Conservation (phyloP, 176 grass and related monocot genomes). For the Eragrostis nindensis region DNA sequence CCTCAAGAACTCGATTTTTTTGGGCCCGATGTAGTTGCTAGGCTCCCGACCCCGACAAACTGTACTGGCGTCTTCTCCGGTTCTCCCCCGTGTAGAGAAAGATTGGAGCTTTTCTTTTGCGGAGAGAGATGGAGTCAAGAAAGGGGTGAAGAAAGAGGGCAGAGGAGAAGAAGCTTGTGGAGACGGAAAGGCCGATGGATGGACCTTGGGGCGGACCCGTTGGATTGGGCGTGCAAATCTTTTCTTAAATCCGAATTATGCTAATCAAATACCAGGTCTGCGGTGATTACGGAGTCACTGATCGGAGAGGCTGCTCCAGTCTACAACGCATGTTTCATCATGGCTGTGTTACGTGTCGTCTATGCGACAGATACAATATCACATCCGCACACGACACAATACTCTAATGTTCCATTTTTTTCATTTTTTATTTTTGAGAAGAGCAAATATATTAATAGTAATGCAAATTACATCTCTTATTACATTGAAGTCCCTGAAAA, state of each 20-base stretch:
- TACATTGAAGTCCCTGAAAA: too few species aligned
- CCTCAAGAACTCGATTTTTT: slow-evolving; percentile 18
- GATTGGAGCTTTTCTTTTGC: background rate
- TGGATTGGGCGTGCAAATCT: slow-evolving; percentile 15
- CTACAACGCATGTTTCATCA: too few species aligned
- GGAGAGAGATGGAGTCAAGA: background rate
- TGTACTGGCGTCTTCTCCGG: background rate
- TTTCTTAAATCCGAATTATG: background rate
- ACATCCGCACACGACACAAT: too few species aligned
- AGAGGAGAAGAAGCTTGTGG: slow-evolving; percentile 40
- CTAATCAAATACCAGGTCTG: background rate
- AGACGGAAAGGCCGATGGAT: slow-evolving; percentile 36
- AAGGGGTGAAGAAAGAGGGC: background rate
- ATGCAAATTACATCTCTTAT: too few species aligned
- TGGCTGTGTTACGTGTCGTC: too few species aligned
- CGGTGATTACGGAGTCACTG: background rate
- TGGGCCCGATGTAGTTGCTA: background rate
- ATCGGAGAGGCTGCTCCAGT: too few species aligned
- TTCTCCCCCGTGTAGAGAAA: slow-evolving; percentile 24
- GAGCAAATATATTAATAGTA: too few species aligned
- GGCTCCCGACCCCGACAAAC: background rate
- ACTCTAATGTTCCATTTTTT: too few species aligned
- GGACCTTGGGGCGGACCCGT: background rate
- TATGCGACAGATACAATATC: too few species aligned
- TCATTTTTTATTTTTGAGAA: too few species aligned